Evolutionary conservation across 306 rosid species (phyloP).

Genomic region (Begonia masoniana): DNA sequence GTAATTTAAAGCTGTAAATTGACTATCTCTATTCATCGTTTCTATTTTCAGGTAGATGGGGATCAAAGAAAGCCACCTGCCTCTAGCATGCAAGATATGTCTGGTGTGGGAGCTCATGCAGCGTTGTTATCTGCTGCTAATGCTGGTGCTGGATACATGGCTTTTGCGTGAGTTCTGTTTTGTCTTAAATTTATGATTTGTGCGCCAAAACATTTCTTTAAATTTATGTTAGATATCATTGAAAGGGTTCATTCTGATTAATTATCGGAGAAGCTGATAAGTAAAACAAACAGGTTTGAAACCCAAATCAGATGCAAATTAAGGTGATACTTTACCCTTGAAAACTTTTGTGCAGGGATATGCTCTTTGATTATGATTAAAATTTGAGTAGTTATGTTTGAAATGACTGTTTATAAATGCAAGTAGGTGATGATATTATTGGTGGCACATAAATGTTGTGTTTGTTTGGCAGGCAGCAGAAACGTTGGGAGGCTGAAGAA

Average conservation of each 20-base stretch:
- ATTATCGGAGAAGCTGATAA: too few species aligned
- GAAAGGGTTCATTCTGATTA: too few species aligned
- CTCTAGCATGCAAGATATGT: slow-evolving; percentile 44
- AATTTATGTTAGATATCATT: too few species aligned
- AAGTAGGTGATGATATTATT: too few species aligned
- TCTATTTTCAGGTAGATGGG: slow-evolving; percentile 53
- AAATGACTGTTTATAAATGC: too few species aligned
- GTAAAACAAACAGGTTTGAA: too few species aligned
- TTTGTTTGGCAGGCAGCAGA: slow-evolving; percentile 42
- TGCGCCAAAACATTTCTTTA: not conserved
- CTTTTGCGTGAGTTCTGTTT: slow-evolving; percentile 55
- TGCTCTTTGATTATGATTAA: too few species aligned
- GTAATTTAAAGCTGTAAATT: slow-evolving; percentile 8
- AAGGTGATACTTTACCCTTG: too few species aligned
- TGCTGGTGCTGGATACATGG: slow-evolving; percentile 75
- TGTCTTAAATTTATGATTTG: not conserved
- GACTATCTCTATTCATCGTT: slow-evolving; percentile 8
- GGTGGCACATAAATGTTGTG: too few species aligned
- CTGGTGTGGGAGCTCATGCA: slow-evolving; percentile 53
- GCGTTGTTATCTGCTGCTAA: slow-evolving; percentile 56
- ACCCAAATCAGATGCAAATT: too few species aligned
- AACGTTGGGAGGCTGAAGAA: slow-evolving; percentile 87
- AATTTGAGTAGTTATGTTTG: too few species aligned
- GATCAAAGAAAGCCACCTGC: slow-evolving; percentile 56
- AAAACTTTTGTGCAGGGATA: too few species aligned